phyloP scores from a whole-genome alignment of 2,329 filamentous ascomycete species.

The Catunica adiposa region DNA sequence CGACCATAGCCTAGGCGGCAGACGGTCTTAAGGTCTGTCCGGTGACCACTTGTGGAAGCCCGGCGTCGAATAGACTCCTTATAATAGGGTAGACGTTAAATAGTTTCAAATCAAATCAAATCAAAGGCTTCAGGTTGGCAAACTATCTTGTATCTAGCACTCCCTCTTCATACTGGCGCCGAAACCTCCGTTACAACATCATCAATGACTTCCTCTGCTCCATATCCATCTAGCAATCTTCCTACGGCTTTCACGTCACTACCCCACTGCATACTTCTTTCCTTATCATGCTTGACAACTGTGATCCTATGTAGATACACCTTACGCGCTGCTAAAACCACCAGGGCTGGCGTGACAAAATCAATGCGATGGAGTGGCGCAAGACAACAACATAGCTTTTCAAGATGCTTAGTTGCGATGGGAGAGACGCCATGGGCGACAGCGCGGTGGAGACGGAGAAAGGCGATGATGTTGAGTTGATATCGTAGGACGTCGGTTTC shows the following conservation, averaged over 20 bases:
- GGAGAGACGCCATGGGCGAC: slow-evolving; percentile 66
- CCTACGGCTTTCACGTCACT: slow-evolving; percentile 57
- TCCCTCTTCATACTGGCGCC: slow-evolving; percentile 24
- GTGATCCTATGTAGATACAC: slow-evolving; percentile 73
- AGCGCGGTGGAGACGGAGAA: slow-evolving; percentile 74
- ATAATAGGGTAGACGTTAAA: no score
- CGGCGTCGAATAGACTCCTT: no score
- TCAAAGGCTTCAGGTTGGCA: background rate
- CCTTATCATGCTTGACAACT: slow-evolving; percentile 50
- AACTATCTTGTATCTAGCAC: slow-evolving; percentile 9
- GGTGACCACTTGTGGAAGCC: no score
- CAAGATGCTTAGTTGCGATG: slow-evolving; percentile 61
- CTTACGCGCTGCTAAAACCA: slow-evolving; percentile 68
- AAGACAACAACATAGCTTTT: slow-evolving; percentile 51
- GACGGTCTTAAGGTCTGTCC: no score
- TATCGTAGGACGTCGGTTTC: slow-evolving; percentile 70
- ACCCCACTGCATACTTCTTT: slow-evolving; percentile 87
- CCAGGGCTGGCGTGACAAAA: slow-evolving; percentile 70
- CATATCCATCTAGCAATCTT: slow-evolving; percentile 44
- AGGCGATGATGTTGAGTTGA: slow-evolving; percentile 72
- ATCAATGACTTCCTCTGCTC: slow-evolving; percentile 46
- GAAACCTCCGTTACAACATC: slow-evolving; percentile 43
- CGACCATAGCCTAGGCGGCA: no score
- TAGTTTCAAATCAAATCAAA: no score
- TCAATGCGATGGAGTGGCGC: slow-evolving; percentile 66